Evolutionary conservation across 805 yeast genomes (phyloP).

Genomic region (Cyberlindnera maritima): DNA sequence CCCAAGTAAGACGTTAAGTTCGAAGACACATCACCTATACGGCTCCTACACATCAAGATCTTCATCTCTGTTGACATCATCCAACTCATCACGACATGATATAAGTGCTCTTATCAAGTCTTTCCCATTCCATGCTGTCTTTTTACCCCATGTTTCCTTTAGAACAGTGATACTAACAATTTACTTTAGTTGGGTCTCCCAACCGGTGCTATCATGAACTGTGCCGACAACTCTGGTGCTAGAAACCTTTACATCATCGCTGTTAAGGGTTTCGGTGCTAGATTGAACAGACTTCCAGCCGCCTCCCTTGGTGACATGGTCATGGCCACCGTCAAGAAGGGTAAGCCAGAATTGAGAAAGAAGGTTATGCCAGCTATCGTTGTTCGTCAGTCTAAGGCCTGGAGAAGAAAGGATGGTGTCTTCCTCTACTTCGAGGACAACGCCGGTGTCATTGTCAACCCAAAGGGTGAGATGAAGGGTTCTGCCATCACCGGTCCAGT

Average conservation of each 20-base stretch:
- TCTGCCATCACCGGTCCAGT: conserved; percentile 99
- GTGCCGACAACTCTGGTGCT: conserved; percentile 99
- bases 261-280: conserved; percentile 99
- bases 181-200: conserved; percentile 90
- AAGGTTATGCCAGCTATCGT: conserved; percentile 99
- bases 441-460: conserved; percentile 99
- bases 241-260: conserved; percentile 98
- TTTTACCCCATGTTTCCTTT: background rate
- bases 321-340: conserved; percentile 99
- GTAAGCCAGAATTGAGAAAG: conserved; percentile 99
- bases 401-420: conserved; percentile 99
- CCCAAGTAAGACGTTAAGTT: background rate
- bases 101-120: too few relatives aligned
- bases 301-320: conserved; percentile 99
- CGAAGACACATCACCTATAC: background rate
- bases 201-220: conserved; percentile 99
- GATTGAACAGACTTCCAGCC: conserved; percentile 99
- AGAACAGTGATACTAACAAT: conserved; percentile 17
- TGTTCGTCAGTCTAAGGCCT: conserved; percentile 98
- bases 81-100: too few relatives aligned
- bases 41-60: background rate
- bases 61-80: too few relatives aligned
- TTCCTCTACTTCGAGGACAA: conserved; percentile 99
- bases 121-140: background rate
- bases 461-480: conserved; percentile 99